Evolutionary conservation across 805 yeast species (phyloP).

Genomic region (Metschnikowia gruessii): DNA sequence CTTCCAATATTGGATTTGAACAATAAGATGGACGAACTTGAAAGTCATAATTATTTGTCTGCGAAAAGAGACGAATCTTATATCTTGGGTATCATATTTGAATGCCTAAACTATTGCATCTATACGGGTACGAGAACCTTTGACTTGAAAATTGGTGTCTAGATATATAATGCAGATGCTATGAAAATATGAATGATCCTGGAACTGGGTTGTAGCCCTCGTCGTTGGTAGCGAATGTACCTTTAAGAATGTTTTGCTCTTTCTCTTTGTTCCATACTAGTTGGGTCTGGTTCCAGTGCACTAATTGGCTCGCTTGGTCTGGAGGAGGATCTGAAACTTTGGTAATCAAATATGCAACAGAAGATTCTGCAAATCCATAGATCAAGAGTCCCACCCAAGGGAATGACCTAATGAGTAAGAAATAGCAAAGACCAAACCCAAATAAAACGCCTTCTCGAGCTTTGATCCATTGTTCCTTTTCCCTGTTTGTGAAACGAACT

Average conservation of each 20-base stretch:
- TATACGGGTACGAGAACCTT: slow-evolving; percentile 38
- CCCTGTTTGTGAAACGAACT: slow-evolving; percentile 42
- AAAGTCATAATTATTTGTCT: slow-evolving; percentile 28
- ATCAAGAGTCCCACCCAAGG: slow-evolving; percentile 48
- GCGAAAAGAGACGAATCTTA: slow-evolving; percentile 7
- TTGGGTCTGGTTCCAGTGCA: slow-evolving; percentile 32
- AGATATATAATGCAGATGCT: slow-evolving; percentile 1
- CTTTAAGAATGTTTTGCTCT: slow-evolving; percentile 20
- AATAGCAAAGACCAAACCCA: slow-evolving; percentile 53
- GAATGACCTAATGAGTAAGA: slow-evolving; percentile 34
- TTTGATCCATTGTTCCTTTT: slow-evolving; percentile 47
- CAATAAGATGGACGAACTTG: slow-evolving; percentile 34
- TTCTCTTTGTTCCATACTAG: slow-evolving; percentile 31
- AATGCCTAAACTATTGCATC: slow-evolving; percentile 32
- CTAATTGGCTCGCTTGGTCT: slow-evolving; percentile 20
- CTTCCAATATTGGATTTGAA: slow-evolving; percentile 36
- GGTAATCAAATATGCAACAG: slow-evolving; percentile 52
- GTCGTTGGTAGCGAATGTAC: slow-evolving; percentile 21
- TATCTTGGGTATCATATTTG: slow-evolving; percentile 17
- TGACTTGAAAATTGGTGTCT: slow-evolving; percentile 16
- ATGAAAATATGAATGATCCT: slow-evolving; percentile 16
- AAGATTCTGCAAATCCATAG: slow-evolving; percentile 52
- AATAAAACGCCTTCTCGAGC: slow-evolving; percentile 54
- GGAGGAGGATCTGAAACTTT: slow-evolving; percentile 50
- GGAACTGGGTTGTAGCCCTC: slow-evolving; percentile 28